Base-by-base conservation (phyloP, 1,284 basidiomycete genomes). In the Pseudozyma flocculosa region DNA sequence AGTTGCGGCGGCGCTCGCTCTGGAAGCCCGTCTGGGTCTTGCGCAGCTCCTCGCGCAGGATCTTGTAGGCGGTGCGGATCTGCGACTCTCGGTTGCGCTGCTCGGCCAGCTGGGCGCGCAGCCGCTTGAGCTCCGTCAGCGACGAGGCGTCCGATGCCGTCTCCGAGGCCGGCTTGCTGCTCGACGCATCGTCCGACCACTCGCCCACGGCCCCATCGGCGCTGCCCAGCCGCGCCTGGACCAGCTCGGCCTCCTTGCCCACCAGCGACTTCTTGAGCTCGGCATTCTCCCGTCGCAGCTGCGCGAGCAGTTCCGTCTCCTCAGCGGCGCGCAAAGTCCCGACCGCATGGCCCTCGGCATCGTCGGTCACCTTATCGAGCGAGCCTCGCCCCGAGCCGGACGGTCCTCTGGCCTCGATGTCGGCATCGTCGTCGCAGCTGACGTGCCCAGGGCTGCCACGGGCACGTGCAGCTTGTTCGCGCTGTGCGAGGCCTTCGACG, bases 41-140 rank as follows among this genome's bases (percentile, higher is more conserved):
- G 9, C 71, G 63, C 30, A 72, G 49, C 42, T 73, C 70, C 32
- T 72, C 70, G 18, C 70, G 69, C 8, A 71, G 38, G 32, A 56
- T 55, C 40, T 61, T 48, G 59, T 73, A 73, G 0, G 71, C 71
- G 14, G 45, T 59, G 10, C 68, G 54, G 47, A 73, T 73, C 43
- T 68, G 67, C 23, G 53, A 50, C 39, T 73, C 71, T 8, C 71
- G 39, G 3, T 56, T 30, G 21, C 61, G 51, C 32, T 72, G 68
- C 18, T 70, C 63, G 7, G 34, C 4, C 19, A 72, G 45, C 37
- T 68, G 55, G 5, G 43, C 37, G 3, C 54, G 49, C 9, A 72
- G 54, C 2, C 32, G 41, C 3, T 39, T 29, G 22, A 71, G 4
- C 40, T 70, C 58, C 17, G 24, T 19, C 19, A 11, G 5, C 14